A percentile compares a stretch with the other conserved stretches of the same genome.
Conservation (phyloP, 805 yeast genomes). For the Candida nemodendra region DNA sequence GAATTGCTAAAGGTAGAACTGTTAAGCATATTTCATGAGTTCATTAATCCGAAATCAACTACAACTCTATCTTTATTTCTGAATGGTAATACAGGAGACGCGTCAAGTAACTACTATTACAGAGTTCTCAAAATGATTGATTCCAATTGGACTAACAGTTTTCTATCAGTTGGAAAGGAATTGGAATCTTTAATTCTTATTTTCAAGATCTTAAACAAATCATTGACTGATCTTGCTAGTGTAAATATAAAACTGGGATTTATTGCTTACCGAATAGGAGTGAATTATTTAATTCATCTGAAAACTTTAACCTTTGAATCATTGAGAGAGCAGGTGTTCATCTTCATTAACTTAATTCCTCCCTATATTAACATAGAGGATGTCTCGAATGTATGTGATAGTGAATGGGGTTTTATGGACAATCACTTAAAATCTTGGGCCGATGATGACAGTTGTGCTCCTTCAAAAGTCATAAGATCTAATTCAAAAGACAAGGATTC, state of each 20-base stretch:
- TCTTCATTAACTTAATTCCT: conserved; percentile 46
- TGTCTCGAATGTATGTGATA: conserved; percentile 31
- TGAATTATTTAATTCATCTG: conserved; percentile 35
- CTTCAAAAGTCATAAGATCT: neutral
- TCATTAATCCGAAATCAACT: conserved; percentile 21
- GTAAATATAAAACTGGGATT: conserved; percentile 38
- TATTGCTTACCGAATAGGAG: conserved; percentile 38
- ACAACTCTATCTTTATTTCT: conserved; percentile 14
- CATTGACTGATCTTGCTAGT: conserved; percentile 42
- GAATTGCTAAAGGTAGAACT: conserved; percentile 23
- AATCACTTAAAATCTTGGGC: neutral
- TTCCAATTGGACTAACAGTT: conserved; percentile 15
- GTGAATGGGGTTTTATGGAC: conserved; percentile 21
- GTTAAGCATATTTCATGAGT: conserved; percentile 15
- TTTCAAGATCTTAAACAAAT: conserved; percentile 45
- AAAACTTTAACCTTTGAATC: conserved; percentile 41
- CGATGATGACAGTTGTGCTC: neutral
- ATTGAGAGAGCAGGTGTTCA: conserved; percentile 41
- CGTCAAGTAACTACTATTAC: conserved; percentile 11
- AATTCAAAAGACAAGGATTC: neutral
- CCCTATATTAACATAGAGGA: conserved; percentile 34
- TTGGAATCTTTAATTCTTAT: conserved; percentile 28
- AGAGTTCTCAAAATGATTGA: conserved; percentile 16
- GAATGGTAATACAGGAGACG: conserved; percentile 5
- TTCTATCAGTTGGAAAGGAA: conserved; percentile 22